Percentiles rank a stretch among this genome's conserved stretches.
Conservation (phyloP, 2,329 filamentous ascomycete genomes). For the Pseudogymnoascus sp. region DNA sequence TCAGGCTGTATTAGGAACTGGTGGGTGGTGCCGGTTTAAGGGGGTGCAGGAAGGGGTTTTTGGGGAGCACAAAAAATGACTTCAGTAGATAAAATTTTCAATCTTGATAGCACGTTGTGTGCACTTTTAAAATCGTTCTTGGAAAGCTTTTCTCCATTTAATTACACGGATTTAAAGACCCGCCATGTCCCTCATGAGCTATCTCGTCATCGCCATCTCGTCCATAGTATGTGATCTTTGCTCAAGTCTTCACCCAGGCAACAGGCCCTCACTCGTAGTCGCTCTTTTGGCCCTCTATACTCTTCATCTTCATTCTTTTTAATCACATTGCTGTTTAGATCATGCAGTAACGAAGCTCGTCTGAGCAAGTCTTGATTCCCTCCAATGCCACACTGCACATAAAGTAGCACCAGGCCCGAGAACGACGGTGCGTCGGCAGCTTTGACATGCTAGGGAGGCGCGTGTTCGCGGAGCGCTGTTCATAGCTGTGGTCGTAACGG, state of each 20-base stretch:
- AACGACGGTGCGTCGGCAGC: constrained; percentile 1
- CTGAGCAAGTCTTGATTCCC: background rate
- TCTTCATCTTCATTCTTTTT: background rate
- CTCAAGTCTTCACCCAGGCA: no score
- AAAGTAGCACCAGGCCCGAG: constrained; percentile 11
- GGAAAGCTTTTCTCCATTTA: background rate
- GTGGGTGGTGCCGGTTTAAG: background rate
- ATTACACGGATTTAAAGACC: no score
- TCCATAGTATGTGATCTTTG: no score
- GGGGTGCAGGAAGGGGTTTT: constrained; percentile 1
- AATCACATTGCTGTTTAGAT: background rate
- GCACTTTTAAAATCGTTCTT: background rate
- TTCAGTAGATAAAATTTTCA: constrained; percentile 2
- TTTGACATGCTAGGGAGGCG: background rate
- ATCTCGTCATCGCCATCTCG: no score
- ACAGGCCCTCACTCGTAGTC: background rate
- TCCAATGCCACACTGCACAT: constrained; percentile 11
- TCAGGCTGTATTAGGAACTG: background rate
- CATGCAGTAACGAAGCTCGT: background rate
- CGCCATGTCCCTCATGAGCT: no score
- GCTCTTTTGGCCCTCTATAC: background rate
- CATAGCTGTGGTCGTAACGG: background rate
- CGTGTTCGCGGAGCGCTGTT: background rate
- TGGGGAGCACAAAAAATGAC: constrained; percentile 2
- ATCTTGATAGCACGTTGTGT: background rate